phyloP scores from a whole-genome alignment of 495 filamentous ascomycete genomes.

The Barbatosphaeria neglecta region DNA sequence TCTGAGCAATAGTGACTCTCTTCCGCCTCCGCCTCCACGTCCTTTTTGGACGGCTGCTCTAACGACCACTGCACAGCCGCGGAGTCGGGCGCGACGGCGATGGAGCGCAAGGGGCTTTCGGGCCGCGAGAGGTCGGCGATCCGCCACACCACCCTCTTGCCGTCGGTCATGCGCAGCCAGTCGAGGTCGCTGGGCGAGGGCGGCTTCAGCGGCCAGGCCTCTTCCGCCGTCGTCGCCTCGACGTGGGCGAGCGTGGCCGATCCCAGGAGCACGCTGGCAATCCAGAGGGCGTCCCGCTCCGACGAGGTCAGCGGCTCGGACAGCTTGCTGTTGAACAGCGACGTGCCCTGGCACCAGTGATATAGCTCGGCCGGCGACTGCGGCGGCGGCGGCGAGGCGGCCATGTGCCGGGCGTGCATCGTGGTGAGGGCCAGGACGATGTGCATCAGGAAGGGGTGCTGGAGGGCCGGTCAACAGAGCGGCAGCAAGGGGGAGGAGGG shows the following conservation, averaged over 20 bases:
- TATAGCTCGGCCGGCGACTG: slow-evolving; percentile 10
- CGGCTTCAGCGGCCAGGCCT: slow-evolving; percentile 26
- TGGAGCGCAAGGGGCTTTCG: slow-evolving; percentile 15
- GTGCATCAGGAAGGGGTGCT: slow-evolving; percentile 27
- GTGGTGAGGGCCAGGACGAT: slow-evolving; percentile 19
- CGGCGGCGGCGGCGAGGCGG: slow-evolving; percentile 1
- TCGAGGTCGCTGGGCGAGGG: slow-evolving; percentile 16
- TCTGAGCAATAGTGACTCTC: too few species aligned
- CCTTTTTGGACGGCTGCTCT: too few species aligned
- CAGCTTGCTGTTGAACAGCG: slow-evolving; percentile 21
- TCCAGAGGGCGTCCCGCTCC: slow-evolving; percentile 25
- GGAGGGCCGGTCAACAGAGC: slow-evolving; percentile 18
- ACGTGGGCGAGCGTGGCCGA: slow-evolving; percentile 15
- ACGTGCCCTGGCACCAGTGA: slow-evolving; percentile 21
- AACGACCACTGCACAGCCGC: too few species aligned
- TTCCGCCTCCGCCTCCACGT: slow-evolving; percentile 5
- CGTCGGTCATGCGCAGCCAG: slow-evolving; percentile 25
- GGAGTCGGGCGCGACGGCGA: slow-evolving; percentile 3
- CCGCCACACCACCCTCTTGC: slow-evolving; percentile 21
- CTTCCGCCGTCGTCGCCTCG: slow-evolving; percentile 14
- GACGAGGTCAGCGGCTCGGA: slow-evolving; percentile 10
- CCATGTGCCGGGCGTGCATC: slow-evolving; percentile 23
- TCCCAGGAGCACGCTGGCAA: slow-evolving; percentile 18
- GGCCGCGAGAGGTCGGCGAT: slow-evolving; percentile 18
- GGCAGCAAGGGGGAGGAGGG: slow-evolving; percentile 1